Base-by-base conservation (phyloP, 805 yeast genomes). In the Candida patagonica region DNA sequence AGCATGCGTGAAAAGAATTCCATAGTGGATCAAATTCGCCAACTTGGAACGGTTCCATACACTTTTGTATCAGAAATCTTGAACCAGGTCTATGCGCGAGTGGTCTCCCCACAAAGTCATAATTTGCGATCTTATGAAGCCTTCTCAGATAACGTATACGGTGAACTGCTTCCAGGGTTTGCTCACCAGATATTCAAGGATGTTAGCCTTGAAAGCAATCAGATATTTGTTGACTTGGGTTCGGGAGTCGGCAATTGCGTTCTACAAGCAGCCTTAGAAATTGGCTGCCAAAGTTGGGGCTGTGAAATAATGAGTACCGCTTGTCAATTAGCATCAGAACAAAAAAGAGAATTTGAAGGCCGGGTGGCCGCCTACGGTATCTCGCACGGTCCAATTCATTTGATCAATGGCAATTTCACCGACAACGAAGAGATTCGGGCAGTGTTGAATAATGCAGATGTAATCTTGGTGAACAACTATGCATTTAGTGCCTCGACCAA, bases 181-280 rank as follows among this genome's bases (percentile, higher is more conserved):
- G 66, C 83, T 30, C 71, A 86, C 30, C 74, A 69, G 48, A 80
- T 83, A 3, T 81, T 79, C 52, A 56, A 63, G 5, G 67, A 76
- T 49, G 79, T 86, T 37, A 70, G 68, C 1, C 61, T 87, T 37
- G 58, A 63, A 26, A 66, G 74, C 1, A 60, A 59, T 1, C 71
- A 74, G 32, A 71, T 66, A n/a, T 87, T 86, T 52, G 76, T 88
- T 46, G 96, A 88, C 60, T 65, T 88, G 19, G 96, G 96, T 0
- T 85, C 95, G 0, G 96, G 96, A 12, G 96, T 88, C 12, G 96
- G 96, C 0, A 88, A 88, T 55, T 85, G 95, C 42, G 80, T 82
- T 0, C 70, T 87, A 30, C 96, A 87, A 57, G 94, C 95, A 0
- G 86, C 95, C 0, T 59, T 88, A 26, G 95, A 87, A 52, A 76